Evolutionary conservation across 495 filamentous ascomycete species (phyloP), one percentile per base, ranked within the genome.

Genomic region (Collariella sp.): DNA sequence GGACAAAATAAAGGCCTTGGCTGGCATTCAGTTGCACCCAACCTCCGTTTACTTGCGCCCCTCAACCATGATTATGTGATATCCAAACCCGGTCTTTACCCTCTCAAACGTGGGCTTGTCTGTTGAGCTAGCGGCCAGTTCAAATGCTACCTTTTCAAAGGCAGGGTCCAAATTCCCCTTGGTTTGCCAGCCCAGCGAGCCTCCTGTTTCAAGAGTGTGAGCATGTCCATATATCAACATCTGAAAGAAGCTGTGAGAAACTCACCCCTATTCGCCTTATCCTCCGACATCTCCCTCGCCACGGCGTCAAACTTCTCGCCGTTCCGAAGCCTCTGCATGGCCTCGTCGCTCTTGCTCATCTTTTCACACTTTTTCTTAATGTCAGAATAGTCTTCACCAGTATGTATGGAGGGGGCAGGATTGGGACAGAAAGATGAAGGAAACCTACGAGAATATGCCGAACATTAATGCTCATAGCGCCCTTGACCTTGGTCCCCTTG

Each of bases 21-120:
- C 45, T 58, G 56, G 44, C 23, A 36, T 41, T 42, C 44, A 34
- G 34, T 55, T 50, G 54, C 51, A 44, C 41, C 44, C 47, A 51
- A 44, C 26, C 26, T 19, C 26, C 39, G 16, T 38, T n/a, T 55
- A 64, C 51, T 67, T 64, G 42, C 66, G 48, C 16, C 52, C 66
- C 52, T 70, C 59, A 85, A 95, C 88, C 84, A 95, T 93, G 52
- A 96, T 84, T 50, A 95, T 83, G 70, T 96, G 91, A 76, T 95
- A 95, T n/a, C 91, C 91, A 72, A 83, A 83, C 9, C 76, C 75
- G 3, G 89, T 91, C 74, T 94, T 95, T 29, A 82, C 85, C 71
- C 94, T 87, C 13, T 71, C 87, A 65, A 79, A 87, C 62, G 84
- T 85, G 7, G 90, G 88, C 54, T 76, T 87, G 12, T 64, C 78